These are phyloP conservation scores for Bacidia rubella DNA, from an alignment of 495 filamentous ascomycete species.

Conservation along the genomic window DNA sequence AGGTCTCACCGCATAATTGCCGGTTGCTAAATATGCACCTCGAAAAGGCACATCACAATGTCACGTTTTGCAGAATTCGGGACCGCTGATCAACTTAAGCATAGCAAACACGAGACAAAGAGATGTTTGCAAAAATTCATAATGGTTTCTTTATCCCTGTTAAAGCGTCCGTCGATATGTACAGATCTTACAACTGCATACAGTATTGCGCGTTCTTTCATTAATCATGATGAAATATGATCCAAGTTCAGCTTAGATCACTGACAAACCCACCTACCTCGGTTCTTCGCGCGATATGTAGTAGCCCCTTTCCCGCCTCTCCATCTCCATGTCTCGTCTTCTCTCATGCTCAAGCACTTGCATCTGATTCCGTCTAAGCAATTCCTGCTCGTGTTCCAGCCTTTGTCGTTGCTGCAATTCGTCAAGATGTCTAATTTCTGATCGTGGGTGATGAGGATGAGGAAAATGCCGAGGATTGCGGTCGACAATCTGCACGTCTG, in stretches of 20 bases:
- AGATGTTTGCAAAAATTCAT: too few relatives aligned
- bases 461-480: neutral
- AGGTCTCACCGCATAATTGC: neutral
- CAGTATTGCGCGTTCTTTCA: too few relatives aligned
- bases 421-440: neutral
- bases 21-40: neutral
- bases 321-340: neutral
- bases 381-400: neutral
- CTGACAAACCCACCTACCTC: too few relatives aligned
- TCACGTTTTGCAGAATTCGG: too few relatives aligned
- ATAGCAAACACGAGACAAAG: too few relatives aligned
- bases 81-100: too few relatives aligned
- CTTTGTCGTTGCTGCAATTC: neutral
- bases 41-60: neutral
- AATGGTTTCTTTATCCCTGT: too few relatives aligned
- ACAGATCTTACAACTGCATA: too few relatives aligned
- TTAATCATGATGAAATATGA: too few relatives aligned
- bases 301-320: neutral
- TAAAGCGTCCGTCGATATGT: too few relatives aligned
- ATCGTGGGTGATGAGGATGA: neutral
- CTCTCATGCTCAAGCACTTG: neutral
- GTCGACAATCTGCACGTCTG: neutral
- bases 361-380: neutral
- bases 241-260: too few relatives aligned
- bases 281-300: neutral